Base-by-base conservation (phyloP, 148 eudicot species). In the Limonium bicolor region DNA sequence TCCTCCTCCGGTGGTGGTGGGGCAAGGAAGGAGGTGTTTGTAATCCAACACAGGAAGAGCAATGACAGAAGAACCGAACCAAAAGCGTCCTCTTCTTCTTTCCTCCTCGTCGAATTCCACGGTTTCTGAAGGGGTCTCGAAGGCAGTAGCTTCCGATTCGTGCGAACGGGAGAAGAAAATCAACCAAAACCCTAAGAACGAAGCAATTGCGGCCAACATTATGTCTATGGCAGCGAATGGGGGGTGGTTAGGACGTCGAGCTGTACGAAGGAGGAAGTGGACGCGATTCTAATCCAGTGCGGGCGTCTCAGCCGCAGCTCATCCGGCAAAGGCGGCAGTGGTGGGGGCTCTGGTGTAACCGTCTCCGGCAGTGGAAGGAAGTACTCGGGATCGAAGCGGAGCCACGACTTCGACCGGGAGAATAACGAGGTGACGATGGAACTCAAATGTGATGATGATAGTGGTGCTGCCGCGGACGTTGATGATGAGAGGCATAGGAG, bases 371-470 rank as follows among this genome's bases (percentile, higher is more conserved):
- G 50, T 43, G 65, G 55, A 0, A 71, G 77, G 20, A 80, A 65
- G 65, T 80, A 78, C 51, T 72, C 75, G 0, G 97, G 94, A 8
- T 83, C 97, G 4, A 90, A 90, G 58, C 66, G 99, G 39, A 90
- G 99, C 36, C 86, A 54, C 45, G 99, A 90, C 55, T 85, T 90
- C 39, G 99, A 90, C 21, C 40, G 47, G 8, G 92, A 83, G 31
- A 55, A n/a, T 46, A 63, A 23, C 1, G 41, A 48, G 19, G 26
- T 32, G 7, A 22, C 26, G 27, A 17, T 27, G 17, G 56, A 41
- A 33, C 39, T 27, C 5, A 49, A 46, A 14, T 38, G 32, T 39
- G 72, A 50, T 15, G 47, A 51, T 5, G 65, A 60, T 3, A 51
- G 56, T 20, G 61, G 67, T 16, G 20, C 20, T 38, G 42, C 10